Evolutionary conservation across 2,329 filamentous ascomycete genomes (phyloP), one percentile per base, ranked within the genome.

Genomic region (Monosporascus sp.): DNA sequence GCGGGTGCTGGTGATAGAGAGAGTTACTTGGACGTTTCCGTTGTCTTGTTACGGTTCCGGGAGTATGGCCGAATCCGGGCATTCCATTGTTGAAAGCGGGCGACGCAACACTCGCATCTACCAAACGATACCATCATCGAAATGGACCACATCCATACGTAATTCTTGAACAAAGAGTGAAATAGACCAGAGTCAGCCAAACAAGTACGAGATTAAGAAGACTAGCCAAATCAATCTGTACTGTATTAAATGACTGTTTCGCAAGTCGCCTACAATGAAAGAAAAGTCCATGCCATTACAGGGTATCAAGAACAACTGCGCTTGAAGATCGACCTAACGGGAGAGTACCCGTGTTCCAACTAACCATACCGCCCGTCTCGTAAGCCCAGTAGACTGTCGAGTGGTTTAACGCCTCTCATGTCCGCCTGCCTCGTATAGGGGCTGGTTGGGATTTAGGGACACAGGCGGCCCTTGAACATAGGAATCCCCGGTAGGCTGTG

Each of bases 61-160:
- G 7, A n/a, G 22, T 20, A 20, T 24, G 14, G 8, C 2, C 11
- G n/a, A 15, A 24, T 25, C 11, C 35, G 20, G 56, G 51, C 60
- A 62, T 62, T 62, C 59, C 59, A 54, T 15, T 22, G 52, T 55
- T 51, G 59, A 41, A 58, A 58, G 54, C 51, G 52, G 53, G 45
- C 37, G 11, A 20, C n/a, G 18, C 17, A 27, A 20, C n/a, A 50
- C 9, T 27, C 44, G 11, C 36, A 18, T n/a, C 41, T 22, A 36
- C 22, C 18, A n/a, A 22, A 17, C 14, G 44, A 24, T 27, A 15
- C 5, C 9, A 15, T 20, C 31, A n/a, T 41, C 9, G 9, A 36
- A 22, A 49, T 31, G 36, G 36, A 7, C n/a, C 7, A 44, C n/a
- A 44, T 22, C 20, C 3, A 20, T 15, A 44, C n/a, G 25, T 22